Evolutionary conservation across 78 protist genomes (phyloP), one percentile per base, ranked within the genome.

Genomic region (Emiliania huxleyi): DNA sequence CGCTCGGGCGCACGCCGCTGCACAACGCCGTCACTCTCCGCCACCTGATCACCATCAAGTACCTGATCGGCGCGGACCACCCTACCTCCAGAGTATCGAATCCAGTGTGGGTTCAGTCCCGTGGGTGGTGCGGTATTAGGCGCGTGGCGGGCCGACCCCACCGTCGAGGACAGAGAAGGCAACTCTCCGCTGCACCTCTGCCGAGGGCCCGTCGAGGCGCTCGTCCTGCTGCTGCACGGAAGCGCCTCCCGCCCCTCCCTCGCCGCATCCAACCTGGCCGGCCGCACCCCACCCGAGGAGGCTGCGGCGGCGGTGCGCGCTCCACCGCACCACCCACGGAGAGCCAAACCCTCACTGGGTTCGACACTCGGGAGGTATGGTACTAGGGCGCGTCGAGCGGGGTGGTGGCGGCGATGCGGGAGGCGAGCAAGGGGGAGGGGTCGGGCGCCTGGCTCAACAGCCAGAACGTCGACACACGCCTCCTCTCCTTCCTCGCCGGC

Each of bases 121-220:
- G n/a, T n/a, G n/a, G n/a, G n/a, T n/a, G n/a, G n/a, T n/a, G n/a
- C n/a, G n/a, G n/a, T n/a, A n/a, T n/a, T n/a, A n/a, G 4, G 55
- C 55, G 42, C 12, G 42, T n/a, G 81, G 81, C 3, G n/a, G 40
- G 81, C 81, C 15, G 42, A 26, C 42, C 29, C n/a, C 29, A 19
- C 12, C 35, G 81, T 18, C 42, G 42, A n/a, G 42, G 81, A 71
- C 81, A 18, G 6, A 15, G 44, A 71, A 4, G 81, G 81, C 29
- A 71, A 71, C 81, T 33, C 81, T 8, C 81, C 81, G 81, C 81
- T 71, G 40, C 81, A 71, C 42, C 81, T 71, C 23, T 62, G 75
- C 75, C 75, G 75, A 26, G 75, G 75, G n/a, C 75, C 75, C 29
- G 29, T 62, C 23, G 75, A 62, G 75, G 75, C 33, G 75, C 62